Conservation (phyloP, 192 early-diverging fungal species). For the Coemansia sp. region DNA sequence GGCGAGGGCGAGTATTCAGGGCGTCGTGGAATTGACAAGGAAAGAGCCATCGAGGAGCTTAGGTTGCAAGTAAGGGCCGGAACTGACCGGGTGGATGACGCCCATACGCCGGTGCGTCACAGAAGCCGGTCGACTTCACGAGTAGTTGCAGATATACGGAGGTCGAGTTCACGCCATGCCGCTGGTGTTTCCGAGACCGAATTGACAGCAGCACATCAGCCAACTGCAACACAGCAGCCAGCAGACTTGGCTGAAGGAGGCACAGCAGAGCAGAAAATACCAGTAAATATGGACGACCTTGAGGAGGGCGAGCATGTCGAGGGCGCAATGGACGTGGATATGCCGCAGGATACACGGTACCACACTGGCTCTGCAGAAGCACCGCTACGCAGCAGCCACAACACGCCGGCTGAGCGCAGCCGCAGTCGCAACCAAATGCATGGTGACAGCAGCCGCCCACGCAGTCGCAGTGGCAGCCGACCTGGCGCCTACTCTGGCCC, state of each 20-base stretch:
- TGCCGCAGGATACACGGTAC: neutral
- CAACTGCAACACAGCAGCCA: neutral
- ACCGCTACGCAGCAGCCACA: conserved; percentile 13
- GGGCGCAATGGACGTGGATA: conserved; percentile 17
- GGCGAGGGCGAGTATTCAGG: conserved; percentile 16
- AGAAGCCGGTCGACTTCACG: conserved; percentile 10
- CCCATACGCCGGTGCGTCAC: conserved; percentile 5
- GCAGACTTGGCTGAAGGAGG: too few species aligned
- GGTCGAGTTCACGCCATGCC: neutral
- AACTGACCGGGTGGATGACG: conserved; percentile 12
- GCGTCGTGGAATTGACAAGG: conserved; percentile 40
- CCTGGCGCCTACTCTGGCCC: conserved; percentile 7
- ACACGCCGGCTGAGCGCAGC: conserved; percentile 8
- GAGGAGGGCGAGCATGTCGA: conserved; percentile 54
- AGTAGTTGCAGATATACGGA: neutral
- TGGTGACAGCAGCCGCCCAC: conserved; percentile 5
- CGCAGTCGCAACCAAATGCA: conserved; percentile 14
- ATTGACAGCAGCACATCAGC: neutral
- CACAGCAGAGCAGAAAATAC: neutral
- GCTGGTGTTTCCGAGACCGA: neutral
- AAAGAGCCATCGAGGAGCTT: conserved; percentile 48
- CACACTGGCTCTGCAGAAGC: conserved; percentile 1
- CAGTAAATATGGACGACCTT: conserved; percentile 38
- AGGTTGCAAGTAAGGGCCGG: conserved; percentile 33
- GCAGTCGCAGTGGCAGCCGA: conserved; percentile 23